Base-by-base conservation (phyloP, 2,329 filamentous ascomycete species). In the Colletotrichum theobromicola region DNA sequence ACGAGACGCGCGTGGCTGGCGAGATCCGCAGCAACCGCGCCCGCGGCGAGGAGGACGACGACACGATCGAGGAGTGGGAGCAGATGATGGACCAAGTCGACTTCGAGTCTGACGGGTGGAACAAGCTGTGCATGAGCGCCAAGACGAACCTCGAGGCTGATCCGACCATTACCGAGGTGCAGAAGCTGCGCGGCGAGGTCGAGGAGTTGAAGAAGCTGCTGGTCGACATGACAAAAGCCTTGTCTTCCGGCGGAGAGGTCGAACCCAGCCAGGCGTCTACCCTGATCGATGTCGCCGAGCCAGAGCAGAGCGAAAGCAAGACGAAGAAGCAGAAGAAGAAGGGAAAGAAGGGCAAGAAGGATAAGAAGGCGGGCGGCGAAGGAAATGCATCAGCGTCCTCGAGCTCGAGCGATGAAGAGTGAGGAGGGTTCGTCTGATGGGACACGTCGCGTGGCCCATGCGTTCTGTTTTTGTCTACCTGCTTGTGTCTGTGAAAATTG, bases 1-100 rank as follows among this genome's bases (percentile, higher is more conserved):
- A 94, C 63, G 95, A 97, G 83, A 91, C 89, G 15, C 88, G 88
- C 15, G 89, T 89, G 8, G 95, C 95, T 1, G 87, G 88, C 42
- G 87, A 87, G 4, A 95, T 98, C 57, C 89, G 88, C 28, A 88
- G 87, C 70, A 98, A 98, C 82, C 89, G 97, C 2, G 90, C 89
- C 18, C 87, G 94, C 18, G 95, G 96, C 50, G 96, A 98, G 78
- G 93, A 93, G 4, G 97, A 99, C 77, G 97, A 99, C 78, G 95
- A 98, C 77, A 92, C 92, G 1, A 85, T 94, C 10, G 94, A 98
- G 81, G 96, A 98, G 82, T 99, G 97, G 97, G 97, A 99, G 85
- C 94, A 98, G 82, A 87, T 96, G 81, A 84, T 88, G 10, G 87
- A 87, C 8, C 90, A 94, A 67, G 82, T 96, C 24, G 94, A 98